Evolutionary conservation across 805 yeast species (phyloP).

Genomic region (Ogataea paradorogensis): DNA sequence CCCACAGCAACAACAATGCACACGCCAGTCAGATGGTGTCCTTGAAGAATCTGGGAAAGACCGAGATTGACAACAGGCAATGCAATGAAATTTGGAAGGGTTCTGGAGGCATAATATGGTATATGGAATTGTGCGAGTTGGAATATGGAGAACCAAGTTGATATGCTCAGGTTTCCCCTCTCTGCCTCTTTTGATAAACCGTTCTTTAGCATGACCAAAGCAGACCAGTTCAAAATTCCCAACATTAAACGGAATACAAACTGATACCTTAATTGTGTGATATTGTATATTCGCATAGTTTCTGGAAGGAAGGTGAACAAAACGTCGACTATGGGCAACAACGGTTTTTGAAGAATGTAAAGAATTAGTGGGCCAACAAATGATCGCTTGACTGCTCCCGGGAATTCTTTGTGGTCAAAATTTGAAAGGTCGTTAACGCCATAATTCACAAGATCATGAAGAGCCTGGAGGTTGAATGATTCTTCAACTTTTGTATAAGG

Average conservation of each 20-base stretch:
- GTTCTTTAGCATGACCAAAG: slow-evolving; percentile 51
- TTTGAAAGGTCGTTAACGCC: slow-evolving; percentile 47
- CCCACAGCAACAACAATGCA: slow-evolving; percentile 59
- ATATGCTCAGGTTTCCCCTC: slow-evolving; percentile 27
- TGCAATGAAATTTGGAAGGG: slow-evolving; percentile 84
- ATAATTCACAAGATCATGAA: slow-evolving; percentile 70
- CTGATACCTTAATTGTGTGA: slow-evolving; percentile 51
- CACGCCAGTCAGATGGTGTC: slow-evolving; percentile 46
- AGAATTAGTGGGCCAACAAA: slow-evolving; percentile 68
- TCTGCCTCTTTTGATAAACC: slow-evolving; percentile 30
- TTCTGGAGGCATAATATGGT: slow-evolving; percentile 74
- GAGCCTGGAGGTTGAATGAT: slow-evolving; percentile 86
- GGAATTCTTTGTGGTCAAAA: slow-evolving; percentile 76
- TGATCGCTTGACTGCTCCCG: slow-evolving; percentile 88
- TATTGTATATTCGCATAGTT: background rate
- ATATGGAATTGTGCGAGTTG: slow-evolving; percentile 73
- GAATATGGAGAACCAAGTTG: slow-evolving; percentile 60
- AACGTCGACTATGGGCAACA: slow-evolving; percentile 10
- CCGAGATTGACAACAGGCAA: slow-evolving; percentile 68
- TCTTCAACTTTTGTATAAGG: slow-evolving; percentile 95
- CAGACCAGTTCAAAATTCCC: slow-evolving; percentile 58
- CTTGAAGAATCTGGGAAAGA: slow-evolving; percentile 47
- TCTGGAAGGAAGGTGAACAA: slow-evolving; percentile 3
- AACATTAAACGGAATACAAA: slow-evolving; percentile 53
- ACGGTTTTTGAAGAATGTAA: slow-evolving; percentile 44